Evolutionary conservation across 164 flowering plant species (phyloP).

Genomic region (Magnolia sinica): DNA sequence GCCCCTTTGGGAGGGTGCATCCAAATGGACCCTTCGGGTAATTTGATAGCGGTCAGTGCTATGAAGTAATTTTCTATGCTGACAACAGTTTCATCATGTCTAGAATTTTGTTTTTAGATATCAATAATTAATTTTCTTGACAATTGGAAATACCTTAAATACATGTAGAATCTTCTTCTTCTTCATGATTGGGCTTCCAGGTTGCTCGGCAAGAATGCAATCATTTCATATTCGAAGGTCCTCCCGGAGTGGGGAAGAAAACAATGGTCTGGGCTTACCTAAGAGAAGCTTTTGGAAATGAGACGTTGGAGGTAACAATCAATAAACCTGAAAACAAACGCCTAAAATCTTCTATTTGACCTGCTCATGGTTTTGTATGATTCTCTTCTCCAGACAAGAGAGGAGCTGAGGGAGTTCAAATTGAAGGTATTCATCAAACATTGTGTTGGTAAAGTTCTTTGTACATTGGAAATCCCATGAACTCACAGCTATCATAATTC

Average conservation of each 20-base stretch:
- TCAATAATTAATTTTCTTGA: not conserved
- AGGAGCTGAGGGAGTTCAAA: slow-evolving; percentile 37
- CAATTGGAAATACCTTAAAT: not conserved
- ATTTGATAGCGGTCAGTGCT: not conserved
- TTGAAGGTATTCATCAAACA: slow-evolving; percentile 41
- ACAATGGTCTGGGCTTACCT: slow-evolving; percentile 69
- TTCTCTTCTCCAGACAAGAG: slow-evolving; percentile 33
- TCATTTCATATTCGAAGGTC: slow-evolving; percentile 69
- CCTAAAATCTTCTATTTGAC: not conserved
- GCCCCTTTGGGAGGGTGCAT: no score
- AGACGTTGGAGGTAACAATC: slow-evolving; percentile 37
- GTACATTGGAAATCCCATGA: not conserved
- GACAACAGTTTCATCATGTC: not conserved
- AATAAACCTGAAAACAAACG: not conserved
- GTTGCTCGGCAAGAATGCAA: slow-evolving; percentile 27
- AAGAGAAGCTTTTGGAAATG: slow-evolving; percentile 45
- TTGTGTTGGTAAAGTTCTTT: not conserved
- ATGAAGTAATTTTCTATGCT: no score
- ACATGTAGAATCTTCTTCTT: not conserved
- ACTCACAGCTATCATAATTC: slow-evolving; percentile 6
- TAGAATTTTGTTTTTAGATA: not conserved
- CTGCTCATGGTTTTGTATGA: not conserved
- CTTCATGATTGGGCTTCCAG: slow-evolving; percentile 18
- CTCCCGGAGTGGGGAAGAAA: slow-evolving; percentile 67
- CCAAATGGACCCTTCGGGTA: not conserved